These are phyloP conservation scores for Pisolithus microcarpus DNA, from an alignment of 768 basidiomycete species.

Conservation along the genomic window DNA sequence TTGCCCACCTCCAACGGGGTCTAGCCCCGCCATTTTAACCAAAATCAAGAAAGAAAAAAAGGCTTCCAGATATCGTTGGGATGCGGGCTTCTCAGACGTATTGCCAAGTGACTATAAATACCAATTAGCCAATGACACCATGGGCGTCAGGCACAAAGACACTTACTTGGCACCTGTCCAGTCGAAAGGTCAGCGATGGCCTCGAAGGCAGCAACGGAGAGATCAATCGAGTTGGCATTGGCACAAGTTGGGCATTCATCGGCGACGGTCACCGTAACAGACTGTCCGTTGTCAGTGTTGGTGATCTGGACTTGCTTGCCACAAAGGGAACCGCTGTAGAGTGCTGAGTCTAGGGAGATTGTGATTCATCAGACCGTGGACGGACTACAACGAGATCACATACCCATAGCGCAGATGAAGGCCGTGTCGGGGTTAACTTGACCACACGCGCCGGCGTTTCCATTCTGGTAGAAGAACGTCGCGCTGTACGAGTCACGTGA, in stretches of 20 bases:
- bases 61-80: not conserved
- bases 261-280: slow-evolving; percentile 58
- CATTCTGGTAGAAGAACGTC: slow-evolving; percentile 66
- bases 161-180: slow-evolving; percentile 57
- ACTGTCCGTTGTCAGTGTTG: slow-evolving; percentile 46
- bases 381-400: slow-evolving; percentile 11
- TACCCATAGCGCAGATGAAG: slow-evolving; percentile 58
- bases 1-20: slow-evolving; percentile 11
- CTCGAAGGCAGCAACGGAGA: slow-evolving; percentile 63
- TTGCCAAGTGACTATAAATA: slow-evolving; percentile 23
- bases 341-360: slow-evolving; percentile 36
- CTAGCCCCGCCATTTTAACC: slow-evolving; percentile 11
- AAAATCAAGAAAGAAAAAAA: slow-evolving; percentile 5
- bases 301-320: slow-evolving; percentile 57
- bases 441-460: slow-evolving; percentile 78
- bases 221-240: slow-evolving; percentile 61
- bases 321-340: slow-evolving; percentile 51
- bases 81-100: slow-evolving; percentile 9
- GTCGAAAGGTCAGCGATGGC: slow-evolving; percentile 39
- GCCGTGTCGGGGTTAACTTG: slow-evolving; percentile 45
- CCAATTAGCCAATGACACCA: not conserved
- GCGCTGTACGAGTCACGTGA: slow-evolving; percentile 32
- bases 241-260: slow-evolving; percentile 80
- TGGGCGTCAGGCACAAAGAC: not conserved
- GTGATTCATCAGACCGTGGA: not conserved